Conservation (phyloP, 2,329 filamentous ascomycete genomes). For the Xenosphaeropsis pyriputrescens region DNA sequence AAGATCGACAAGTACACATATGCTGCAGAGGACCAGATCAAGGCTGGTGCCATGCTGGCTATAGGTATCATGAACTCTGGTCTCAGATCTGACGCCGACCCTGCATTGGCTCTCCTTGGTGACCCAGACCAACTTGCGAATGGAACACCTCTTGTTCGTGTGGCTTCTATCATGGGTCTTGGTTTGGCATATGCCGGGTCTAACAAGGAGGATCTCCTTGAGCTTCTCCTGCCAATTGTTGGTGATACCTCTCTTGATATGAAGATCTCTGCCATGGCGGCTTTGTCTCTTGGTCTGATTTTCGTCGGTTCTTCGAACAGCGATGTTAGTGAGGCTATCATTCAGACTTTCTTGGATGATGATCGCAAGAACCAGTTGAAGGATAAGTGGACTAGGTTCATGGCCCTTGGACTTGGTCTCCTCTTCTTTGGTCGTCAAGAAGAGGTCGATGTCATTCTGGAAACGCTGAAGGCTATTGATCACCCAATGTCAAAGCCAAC, state of each 20-base stretch:
- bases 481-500: constrained; percentile 97
- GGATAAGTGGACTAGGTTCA: constrained; percentile 96
- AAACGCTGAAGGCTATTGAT: constrained; percentile 92
- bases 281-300: constrained; percentile 75
- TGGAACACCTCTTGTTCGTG: constrained; percentile 63
- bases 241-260: constrained; percentile 74
- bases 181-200: constrained; percentile 91
- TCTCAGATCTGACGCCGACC: constrained; percentile 78
- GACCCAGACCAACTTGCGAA: constrained; percentile 68
- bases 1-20: constrained; percentile 94
- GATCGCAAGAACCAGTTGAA: constrained; percentile 82
- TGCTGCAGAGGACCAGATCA: constrained; percentile 66
- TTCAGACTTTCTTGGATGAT: constrained; percentile 86
- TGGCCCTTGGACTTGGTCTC: constrained; percentile 83
- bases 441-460: constrained; percentile 94
- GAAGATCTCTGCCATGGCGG: constrained; percentile 94
- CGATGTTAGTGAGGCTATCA: constrained; percentile 82
- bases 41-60: constrained; percentile 81
- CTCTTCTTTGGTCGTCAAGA: constrained; percentile 95
- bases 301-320: constrained; percentile 88
- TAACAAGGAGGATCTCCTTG: constrained; percentile 78
- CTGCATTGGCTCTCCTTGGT: constrained; percentile 72
- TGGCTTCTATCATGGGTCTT: constrained; percentile 88
- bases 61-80: constrained; percentile 95
- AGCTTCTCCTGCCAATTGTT: constrained; percentile 75